A percentile compares a stretch with the other conserved stretches of the same genome.
Evolutionary conservation across 202 grass and related monocot genomes (phyloP).

Genomic region (Setaria viridis): DNA sequence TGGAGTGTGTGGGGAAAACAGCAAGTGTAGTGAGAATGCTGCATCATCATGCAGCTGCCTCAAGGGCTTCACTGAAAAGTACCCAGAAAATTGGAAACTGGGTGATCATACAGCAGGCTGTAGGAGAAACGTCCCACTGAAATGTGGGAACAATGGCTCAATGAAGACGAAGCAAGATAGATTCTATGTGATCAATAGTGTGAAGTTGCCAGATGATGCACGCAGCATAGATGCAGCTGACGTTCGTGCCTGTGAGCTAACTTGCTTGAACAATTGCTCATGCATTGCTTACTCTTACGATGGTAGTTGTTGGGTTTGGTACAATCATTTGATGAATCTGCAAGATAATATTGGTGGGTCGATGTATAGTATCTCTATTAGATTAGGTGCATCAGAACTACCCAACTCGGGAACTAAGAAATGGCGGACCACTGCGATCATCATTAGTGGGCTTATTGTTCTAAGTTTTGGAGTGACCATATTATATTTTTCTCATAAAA

Average conservation of each 20-base stretch:
- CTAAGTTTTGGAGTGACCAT: conserved; percentile 11
- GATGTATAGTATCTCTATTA: conserved; percentile 18
- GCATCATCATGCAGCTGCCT: conserved; percentile 48
- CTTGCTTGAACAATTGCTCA: conserved; percentile 51
- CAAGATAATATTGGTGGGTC: conserved; percentile 37
- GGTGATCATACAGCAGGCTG: conserved; percentile 45
- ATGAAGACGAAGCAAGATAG: conserved; percentile 31
- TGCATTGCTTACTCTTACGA: conserved; percentile 49
- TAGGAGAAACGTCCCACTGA: conserved; percentile 40
- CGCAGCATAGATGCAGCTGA: neutral
- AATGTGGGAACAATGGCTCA: conserved; percentile 15
- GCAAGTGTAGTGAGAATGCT: conserved; percentile 41
- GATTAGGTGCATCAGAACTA: conserved; percentile 48
- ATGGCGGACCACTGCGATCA: neutral
- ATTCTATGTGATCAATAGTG: conserved; percentile 26
- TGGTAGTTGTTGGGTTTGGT: conserved; percentile 50
- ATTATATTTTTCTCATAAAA: conserved; percentile 10
- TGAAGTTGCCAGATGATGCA: conserved; percentile 36
- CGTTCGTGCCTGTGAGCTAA: conserved; percentile 5
- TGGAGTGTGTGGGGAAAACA: conserved; percentile 36
- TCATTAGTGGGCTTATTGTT: neutral
- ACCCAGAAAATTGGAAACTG: conserved; percentile 31
- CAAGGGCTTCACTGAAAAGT: conserved; percentile 43
- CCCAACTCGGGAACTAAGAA: conserved; percentile 33
- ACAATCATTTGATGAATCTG: conserved; percentile 44